Percentiles rank a stretch among this genome's conserved stretches.
These are phyloP conservation scores for Fibroporia radiculosa DNA, from an alignment of 768 basidiomycete genomes.

Conservation along the genomic window DNA sequence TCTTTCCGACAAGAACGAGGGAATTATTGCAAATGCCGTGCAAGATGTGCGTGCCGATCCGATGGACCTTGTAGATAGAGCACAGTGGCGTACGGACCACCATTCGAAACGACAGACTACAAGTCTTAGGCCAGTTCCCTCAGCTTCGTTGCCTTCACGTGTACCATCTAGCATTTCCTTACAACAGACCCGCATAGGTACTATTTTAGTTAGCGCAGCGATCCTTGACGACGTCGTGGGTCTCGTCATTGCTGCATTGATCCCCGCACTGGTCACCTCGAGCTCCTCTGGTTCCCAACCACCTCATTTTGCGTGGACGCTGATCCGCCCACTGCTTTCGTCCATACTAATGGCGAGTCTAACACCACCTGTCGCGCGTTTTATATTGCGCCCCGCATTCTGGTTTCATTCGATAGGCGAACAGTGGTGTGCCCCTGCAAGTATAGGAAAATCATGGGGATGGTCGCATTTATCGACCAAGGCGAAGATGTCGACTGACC, in stretches of 20 bases:
- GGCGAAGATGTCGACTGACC: no score
- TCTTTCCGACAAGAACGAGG: neutral
- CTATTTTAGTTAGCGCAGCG: conserved; percentile 53
- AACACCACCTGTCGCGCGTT: conserved; percentile 27
- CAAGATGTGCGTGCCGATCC: neutral
- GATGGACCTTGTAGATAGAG: neutral
- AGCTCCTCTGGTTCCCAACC: conserved; percentile 12
- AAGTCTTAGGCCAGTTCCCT: neutral
- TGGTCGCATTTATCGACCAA: neutral
- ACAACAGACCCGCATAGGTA: conserved; percentile 42
- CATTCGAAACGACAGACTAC: neutral
- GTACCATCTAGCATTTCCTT: neutral
- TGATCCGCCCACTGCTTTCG: conserved; percentile 48
- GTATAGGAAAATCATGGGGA: conserved; percentile 10
- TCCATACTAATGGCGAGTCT: conserved; percentile 42
- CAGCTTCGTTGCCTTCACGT: neutral
- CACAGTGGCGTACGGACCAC: neutral
- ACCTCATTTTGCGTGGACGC: conserved; percentile 25
- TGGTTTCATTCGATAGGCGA: conserved; percentile 13
- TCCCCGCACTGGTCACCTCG: conserved; percentile 30
- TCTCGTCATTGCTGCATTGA: conserved; percentile 49
- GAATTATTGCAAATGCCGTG: no score
- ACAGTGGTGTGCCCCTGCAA: conserved; percentile 16
- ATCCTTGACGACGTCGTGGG: conserved; percentile 60
- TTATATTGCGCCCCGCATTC: conserved; percentile 15